Percentiles rank a stretch among this genome's conserved stretches.
Evolutionary conservation across 768 basidiomycete genomes (phyloP).

Genomic region (Collybia mongolica): DNA sequence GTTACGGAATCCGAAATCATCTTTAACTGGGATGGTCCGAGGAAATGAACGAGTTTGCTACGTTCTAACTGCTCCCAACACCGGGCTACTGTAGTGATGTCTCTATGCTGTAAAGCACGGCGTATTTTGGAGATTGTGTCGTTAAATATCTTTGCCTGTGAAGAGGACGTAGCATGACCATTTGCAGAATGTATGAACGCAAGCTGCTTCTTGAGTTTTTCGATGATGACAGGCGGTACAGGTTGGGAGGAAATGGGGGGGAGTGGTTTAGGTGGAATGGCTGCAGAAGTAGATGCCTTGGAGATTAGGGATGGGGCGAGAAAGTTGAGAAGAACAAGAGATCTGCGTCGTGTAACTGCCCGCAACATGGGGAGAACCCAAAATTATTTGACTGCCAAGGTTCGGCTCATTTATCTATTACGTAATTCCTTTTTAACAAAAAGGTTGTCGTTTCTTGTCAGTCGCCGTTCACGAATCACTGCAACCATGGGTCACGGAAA

Average conservation of each 20-base stretch:
- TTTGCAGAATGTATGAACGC: slow-evolving; percentile 8
- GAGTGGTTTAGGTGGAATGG: not conserved
- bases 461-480: not conserved
- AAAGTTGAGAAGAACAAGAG: slow-evolving; percentile 38
- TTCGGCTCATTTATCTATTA: slow-evolving; percentile 6
- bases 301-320: slow-evolving; percentile 34
- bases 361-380: not conserved
- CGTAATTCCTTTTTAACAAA: too few species aligned
- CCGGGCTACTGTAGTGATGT: slow-evolving; percentile 25
- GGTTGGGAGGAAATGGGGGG: slow-evolving; percentile 6
- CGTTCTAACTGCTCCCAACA: slow-evolving; percentile 45
- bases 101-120: slow-evolving; percentile 30
- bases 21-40: slow-evolving; percentile 41
- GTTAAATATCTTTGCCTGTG: slow-evolving; percentile 23
- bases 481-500: slow-evolving; percentile 80
- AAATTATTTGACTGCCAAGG: slow-evolving; percentile 3
- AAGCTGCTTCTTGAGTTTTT: slow-evolving; percentile 12
- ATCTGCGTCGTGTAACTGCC: slow-evolving; percentile 19
- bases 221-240: slow-evolving; percentile 7
- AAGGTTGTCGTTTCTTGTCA: not conserved
- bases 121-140: slow-evolving; percentile 36
- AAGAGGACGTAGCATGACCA: slow-evolving; percentile 6
- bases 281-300: slow-evolving; percentile 11
- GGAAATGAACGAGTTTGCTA: slow-evolving; percentile 40
- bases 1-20: slow-evolving; percentile 35